Base-by-base conservation (phyloP, 441 rosid genomes). In the Manihot esculenta region DNA sequence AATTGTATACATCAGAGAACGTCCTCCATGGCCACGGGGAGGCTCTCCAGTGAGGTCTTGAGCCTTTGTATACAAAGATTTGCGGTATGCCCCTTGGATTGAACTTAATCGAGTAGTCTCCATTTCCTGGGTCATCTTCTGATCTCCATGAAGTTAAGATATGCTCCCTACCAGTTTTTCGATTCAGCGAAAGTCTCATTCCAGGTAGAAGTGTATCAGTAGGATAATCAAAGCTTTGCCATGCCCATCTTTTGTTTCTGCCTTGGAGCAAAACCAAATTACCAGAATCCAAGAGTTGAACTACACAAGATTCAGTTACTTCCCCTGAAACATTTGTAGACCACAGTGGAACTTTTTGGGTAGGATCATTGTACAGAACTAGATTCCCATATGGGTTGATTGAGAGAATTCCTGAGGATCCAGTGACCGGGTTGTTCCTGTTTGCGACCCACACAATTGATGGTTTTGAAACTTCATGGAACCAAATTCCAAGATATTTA, bases 201-300 rank as follows among this genome's bases (percentile, higher is more conserved):
- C 68, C 74, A 2, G 71, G 59, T 4, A 77, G 63, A 27, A 64
- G 0, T 9, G 68, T 77, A 44, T 77, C 66, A 7, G 54, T 45
- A 3, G 80, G 77, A 60, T 69, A 59, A 69, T 77, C 77, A 73
- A 77, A 77, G 30, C 80, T 73, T 24, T 77, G 71, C 77, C 80
- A 77, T 8, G 53, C 23, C 30, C 59, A 48, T 10, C 45, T 53
- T 10, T 30, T 12, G 10, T 59, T 53, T 30, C 3, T 63, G 3
- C 5, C 17, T 1, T 20, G 10, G 13, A 73, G 13, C 41, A 73
- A 26, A 42, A 69, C 73, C 11, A 77, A 24, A 47, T 77, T 77
- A 14, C 80, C 77, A 2, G 69, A 56, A 30, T 77, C 77, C 55
- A 77, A 17, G 0, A 77, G 42, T 51, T 33, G 69, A 64, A 62